Percentiles rank a stretch among this genome's conserved stretches.
phyloP scores from a whole-genome alignment of 192 early-diverging fungal species.

The Phlyctochytrium bullatum region DNA sequence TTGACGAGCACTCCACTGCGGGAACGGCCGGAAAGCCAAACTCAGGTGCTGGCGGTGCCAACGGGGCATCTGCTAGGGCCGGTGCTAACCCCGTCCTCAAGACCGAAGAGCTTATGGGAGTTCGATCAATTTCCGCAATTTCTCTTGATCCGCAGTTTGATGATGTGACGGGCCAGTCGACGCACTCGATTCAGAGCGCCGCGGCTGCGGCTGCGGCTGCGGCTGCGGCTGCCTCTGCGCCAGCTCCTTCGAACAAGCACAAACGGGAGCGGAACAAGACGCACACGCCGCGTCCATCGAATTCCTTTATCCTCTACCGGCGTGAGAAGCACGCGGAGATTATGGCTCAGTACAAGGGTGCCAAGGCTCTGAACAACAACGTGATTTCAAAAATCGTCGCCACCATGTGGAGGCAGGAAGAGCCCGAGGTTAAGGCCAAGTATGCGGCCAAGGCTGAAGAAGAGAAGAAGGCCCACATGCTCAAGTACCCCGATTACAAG shows the following conservation, averaged over 20 bases:
- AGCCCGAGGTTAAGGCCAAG: slow-evolving; percentile 45
- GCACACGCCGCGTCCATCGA: slow-evolving; percentile 36
- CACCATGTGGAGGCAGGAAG: slow-evolving; percentile 54
- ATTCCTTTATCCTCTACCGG: slow-evolving; percentile 59
- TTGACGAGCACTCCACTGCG: neutral
- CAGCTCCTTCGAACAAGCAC: neutral
- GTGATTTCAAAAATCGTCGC: slow-evolving; percentile 58
- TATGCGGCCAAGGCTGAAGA: slow-evolving; percentile 50
- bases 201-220: neutral
- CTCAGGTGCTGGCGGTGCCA: too few species aligned
- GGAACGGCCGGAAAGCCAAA: neutral
- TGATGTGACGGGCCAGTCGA: neutral
- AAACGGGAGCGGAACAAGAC: slow-evolving; percentile 2
- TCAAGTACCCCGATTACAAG: slow-evolving; percentile 60
- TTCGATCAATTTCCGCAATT: neutral
- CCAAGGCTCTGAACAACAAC: slow-evolving; percentile 48
- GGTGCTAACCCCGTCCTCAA: too few species aligned
- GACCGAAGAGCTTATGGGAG: neutral
- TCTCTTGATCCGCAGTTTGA: neutral
- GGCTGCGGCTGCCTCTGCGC: neutral
- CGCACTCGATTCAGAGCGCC: neutral
- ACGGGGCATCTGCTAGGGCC: too few species aligned
- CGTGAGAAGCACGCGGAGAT: slow-evolving; percentile 55
- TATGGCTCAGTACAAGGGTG: slow-evolving; percentile 36
- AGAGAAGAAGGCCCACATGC: slow-evolving; percentile 49